Base-by-base conservation (phyloP, 192 early-diverging fungal species). In the Martensiomyces pterosporus region DNA sequence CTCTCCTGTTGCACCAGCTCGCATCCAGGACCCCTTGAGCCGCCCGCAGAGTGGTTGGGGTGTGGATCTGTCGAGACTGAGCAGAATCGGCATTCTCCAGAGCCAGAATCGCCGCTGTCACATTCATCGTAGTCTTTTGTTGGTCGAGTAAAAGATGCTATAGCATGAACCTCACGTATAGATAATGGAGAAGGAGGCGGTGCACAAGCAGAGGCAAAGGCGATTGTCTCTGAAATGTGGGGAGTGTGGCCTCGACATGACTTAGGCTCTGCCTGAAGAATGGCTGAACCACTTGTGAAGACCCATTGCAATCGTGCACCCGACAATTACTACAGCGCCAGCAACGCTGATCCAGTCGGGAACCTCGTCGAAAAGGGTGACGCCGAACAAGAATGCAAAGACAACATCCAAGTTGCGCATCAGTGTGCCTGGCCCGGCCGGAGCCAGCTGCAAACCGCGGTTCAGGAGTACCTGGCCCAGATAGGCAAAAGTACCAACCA, bases 321-420 rank as follows among this genome's bases (percentile, higher is more conserved):
- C 17, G 9, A 86, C 77, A 65, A 92, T 86, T 1, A 85, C 51
- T 0, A 67, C 34, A 0, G 88, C 80, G 7, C 90, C 90, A 10
- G 65, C 24, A 23, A 85, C 57, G 7, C 64, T 70, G 22, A 71
- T 71, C 23, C 71, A 24, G 24, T 75, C 69, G 0, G 87, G 86
- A 3, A 77, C 46, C 52, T 92, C 86, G 42, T 76, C 74, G 47
- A 89, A 83, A 39, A 92, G 47, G 3, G 73, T 52, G 23, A 86
- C 75, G 16, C 86, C 84, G 61, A 89, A 80, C 14, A 84, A 38
- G 65, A 88, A 88, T 13, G 87, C 84, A 75, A 88, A 87, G 2
- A 88, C 85, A 25, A 92, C 79, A 49, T 92, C 87, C 38, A 86
- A 67, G 67, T 85, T 88, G 33, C 89, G 79, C 82, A 89, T 86